Percentiles rank a stretch among this genome's conserved stretches.
phyloP scores from a whole-genome alignment of 192 early-diverging fungal genomes.

The Dimargaris cristalligena region DNA sequence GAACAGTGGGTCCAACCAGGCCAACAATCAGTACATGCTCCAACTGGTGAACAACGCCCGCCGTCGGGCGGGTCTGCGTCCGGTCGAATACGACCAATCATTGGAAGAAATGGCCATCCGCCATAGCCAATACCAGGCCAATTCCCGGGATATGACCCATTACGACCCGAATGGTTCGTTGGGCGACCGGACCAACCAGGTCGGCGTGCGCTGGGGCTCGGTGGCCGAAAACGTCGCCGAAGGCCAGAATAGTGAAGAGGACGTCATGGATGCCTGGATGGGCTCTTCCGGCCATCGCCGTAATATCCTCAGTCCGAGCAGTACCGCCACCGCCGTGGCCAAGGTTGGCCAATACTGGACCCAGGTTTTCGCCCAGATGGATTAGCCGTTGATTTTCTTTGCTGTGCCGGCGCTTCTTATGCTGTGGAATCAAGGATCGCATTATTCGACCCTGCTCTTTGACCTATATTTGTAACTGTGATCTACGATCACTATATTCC shows the following conservation, averaged over 20 bases:
- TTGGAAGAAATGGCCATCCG: not conserved
- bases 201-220: conserved; percentile 14
- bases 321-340: conserved; percentile 10
- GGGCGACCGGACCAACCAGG: conserved; percentile 12
- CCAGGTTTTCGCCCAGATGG: not conserved
- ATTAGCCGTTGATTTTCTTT: no score
- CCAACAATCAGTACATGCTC: not conserved
- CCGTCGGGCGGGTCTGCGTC: not conserved
- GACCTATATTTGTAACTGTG: no score
- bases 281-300: conserved; percentile 22
- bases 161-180: conserved; percentile 6
- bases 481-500: no score
- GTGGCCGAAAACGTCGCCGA: conserved; percentile 26
- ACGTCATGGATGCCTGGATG: conserved; percentile 26
- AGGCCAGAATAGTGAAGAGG: conserved; percentile 12
- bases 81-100: not conserved
- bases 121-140: not conserved
- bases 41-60: not conserved
- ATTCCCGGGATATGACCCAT: not conserved
- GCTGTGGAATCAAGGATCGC: no score
- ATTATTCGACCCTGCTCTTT: no score
- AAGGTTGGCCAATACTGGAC: not conserved
- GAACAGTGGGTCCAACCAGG: not conserved
- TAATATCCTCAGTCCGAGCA: conserved; percentile 26
- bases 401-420: no score